Conservation (phyloP, 495 filamentous ascomycete species). For the Trichodelitschia bisporula region DNA sequence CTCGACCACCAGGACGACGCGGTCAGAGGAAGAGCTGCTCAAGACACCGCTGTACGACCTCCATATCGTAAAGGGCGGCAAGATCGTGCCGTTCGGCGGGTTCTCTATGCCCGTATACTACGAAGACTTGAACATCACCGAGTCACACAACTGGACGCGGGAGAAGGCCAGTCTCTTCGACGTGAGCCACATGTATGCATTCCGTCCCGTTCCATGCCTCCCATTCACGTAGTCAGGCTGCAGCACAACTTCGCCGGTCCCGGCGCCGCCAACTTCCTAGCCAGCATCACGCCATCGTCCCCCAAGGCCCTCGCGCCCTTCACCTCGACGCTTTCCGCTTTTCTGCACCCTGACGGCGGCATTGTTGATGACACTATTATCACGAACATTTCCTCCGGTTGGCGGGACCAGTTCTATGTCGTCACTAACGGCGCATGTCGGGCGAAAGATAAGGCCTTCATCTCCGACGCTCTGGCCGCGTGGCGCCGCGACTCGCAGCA, state of each 20-base stretch:
- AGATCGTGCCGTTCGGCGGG: constrained; percentile 93
- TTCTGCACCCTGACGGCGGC: constrained; percentile 65
- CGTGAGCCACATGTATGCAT: constrained; percentile 40
- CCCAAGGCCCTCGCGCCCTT: constrained; percentile 29
- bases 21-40: constrained; percentile 18
- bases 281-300: constrained; percentile 53
- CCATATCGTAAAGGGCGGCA: constrained; percentile 54
- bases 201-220: not conserved
- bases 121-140: constrained; percentile 39
- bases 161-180: constrained; percentile 78
- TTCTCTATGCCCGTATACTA: constrained; percentile 90
- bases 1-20: too few species aligned
- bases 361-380: constrained; percentile 89
- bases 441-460: constrained; percentile 60
- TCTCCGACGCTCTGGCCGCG: constrained; percentile 33
- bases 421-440: constrained; percentile 91
- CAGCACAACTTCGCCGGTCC: constrained; percentile 53
- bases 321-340: constrained; percentile 52
- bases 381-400: constrained; percentile 40
- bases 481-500: constrained; percentile 17
- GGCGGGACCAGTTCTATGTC: constrained; percentile 39
- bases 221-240: constrained; percentile 21
- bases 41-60: constrained; percentile 70
- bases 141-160: constrained; percentile 73
- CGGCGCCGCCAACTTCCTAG: constrained; percentile 50